phyloP scores from a whole-genome alignment of 2,329 filamentous ascomycete species.

The Claviceps sp. region DNA sequence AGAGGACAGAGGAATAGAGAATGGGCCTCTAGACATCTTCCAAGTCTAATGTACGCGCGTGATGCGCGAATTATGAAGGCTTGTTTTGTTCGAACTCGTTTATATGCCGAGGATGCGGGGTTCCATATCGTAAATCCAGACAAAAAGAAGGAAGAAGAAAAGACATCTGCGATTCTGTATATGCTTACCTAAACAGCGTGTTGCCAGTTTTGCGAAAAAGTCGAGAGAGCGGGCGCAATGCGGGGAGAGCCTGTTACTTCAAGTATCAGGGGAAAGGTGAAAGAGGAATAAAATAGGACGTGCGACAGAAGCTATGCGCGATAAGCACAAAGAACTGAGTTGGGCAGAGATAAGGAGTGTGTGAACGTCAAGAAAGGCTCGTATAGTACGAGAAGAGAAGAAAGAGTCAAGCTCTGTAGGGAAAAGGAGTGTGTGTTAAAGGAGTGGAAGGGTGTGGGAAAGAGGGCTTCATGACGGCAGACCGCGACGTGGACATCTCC shows the following conservation, averaged over 20 bases:
- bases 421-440: background rate
- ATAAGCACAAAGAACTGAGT: conserved; percentile 2
- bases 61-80: background rate
- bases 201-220: background rate
- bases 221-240: background rate
- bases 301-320: background rate
- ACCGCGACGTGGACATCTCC: too few relatives aligned
- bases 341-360: background rate
- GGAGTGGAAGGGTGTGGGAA: background rate
- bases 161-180: background rate
- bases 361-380: background rate
- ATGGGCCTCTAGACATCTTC: too few relatives aligned
- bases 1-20: too few relatives aligned
- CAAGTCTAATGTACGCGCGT: background rate
- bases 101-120: background rate
- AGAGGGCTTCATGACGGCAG: background rate
- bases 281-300: background rate
- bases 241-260: background rate
- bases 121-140: background rate
- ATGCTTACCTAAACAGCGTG: background rate
- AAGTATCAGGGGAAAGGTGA: background rate
- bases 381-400: background rate
- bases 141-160: background rate
- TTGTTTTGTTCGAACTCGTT: background rate
- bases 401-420: background rate